Percentiles rank a stretch among this genome's conserved stretches.
Evolutionary conservation across 768 basidiomycete genomes (phyloP).

Genomic region (Floccularia luteovirens): DNA sequence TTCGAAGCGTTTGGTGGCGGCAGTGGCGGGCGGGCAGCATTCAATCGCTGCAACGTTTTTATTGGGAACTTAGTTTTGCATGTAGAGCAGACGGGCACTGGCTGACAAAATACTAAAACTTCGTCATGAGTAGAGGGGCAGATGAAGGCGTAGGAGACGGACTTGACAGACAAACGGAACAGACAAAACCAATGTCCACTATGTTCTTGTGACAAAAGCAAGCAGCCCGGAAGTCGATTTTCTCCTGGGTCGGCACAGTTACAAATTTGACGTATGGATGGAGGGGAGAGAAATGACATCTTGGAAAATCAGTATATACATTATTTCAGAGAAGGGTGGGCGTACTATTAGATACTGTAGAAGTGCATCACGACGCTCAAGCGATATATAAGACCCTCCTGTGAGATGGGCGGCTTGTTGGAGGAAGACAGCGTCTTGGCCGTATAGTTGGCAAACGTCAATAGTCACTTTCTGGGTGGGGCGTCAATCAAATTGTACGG

Average conservation of each 20-base stretch:
- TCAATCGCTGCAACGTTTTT: conserved; percentile 81
- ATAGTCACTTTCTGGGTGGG: conserved; percentile 82
- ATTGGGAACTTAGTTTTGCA: conserved; percentile 97
- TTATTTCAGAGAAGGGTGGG: conserved; percentile 2
- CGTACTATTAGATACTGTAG: conserved; percentile 83
- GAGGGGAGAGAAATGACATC: conserved; percentile 69
- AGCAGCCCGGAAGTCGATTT: conserved; percentile 93
- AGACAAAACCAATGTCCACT: conserved; percentile 94
- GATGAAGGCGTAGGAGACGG: conserved; percentile 20
- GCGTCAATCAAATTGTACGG: conserved; percentile 7
- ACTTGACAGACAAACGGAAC: conserved; percentile 98
- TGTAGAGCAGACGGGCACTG: conserved; percentile 88
- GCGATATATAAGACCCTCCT: conserved; percentile 85
- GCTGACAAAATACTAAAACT: conserved; percentile 81
- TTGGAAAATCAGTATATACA: conserved; percentile 21
- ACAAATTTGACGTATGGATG: conserved; percentile 67
- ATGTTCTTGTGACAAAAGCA: conserved; percentile 99
- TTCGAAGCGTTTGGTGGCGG: conserved; percentile 11
- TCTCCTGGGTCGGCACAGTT: conserved; percentile 87
- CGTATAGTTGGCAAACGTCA: conserved; percentile 90
- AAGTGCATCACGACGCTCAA: conserved; percentile 75
- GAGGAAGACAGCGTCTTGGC: conserved; percentile 87
- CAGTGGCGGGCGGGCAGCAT: conserved; percentile 45
- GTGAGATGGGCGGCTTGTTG: conserved; percentile 97
- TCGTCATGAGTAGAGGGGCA: conserved; percentile 1